Percentiles rank a stretch among this genome's conserved stretches.
These are phyloP conservation scores for Saccharum spontaneum DNA, from an alignment of 176 grass and related monocot species.

Conservation along the genomic window DNA sequence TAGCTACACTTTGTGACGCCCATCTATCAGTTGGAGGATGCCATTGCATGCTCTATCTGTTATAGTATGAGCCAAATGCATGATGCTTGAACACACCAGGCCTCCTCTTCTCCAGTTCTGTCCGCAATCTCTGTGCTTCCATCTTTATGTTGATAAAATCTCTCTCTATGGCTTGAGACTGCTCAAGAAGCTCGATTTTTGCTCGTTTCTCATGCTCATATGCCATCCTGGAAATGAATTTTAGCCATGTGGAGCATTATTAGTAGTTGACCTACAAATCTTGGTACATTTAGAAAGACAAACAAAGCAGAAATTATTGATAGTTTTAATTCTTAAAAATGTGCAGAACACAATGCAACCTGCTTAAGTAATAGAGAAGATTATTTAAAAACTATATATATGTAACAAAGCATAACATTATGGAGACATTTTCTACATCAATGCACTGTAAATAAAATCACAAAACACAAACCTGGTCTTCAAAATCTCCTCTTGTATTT, in stretches of 20 bases:
- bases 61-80: not conserved
- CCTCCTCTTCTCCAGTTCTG: conserved; percentile 41
- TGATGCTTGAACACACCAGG: conserved; percentile 16
- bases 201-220: conserved; percentile 46
- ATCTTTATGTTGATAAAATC: conserved; percentile 44
- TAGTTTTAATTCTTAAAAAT: not conserved
- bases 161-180: conserved; percentile 50
- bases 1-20: not conserved
- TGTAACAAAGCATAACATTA: not conserved
- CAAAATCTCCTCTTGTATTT: conserved; percentile 32
- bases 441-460: not conserved
- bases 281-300: not conserved
- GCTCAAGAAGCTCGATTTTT: conserved; percentile 39
- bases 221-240: conserved; percentile 15
- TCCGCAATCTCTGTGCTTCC: conserved; percentile 42
- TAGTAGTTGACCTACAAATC: not conserved
- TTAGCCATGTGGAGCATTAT: not conserved
- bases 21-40: not conserved
- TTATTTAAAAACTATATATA: not conserved
- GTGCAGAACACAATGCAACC: not conserved
- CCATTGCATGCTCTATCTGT: not conserved
- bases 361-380: not conserved
- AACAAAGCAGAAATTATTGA: not conserved
- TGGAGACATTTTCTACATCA: not conserved
- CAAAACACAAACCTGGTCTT: conserved; percentile 38